A percentile compares a stretch with the other conserved stretches of the same genome.
These are phyloP conservation scores for Borealophlyctis nickersoniae DNA, from an alignment of 192 early-diverging fungal species.

Conservation along the genomic window DNA sequence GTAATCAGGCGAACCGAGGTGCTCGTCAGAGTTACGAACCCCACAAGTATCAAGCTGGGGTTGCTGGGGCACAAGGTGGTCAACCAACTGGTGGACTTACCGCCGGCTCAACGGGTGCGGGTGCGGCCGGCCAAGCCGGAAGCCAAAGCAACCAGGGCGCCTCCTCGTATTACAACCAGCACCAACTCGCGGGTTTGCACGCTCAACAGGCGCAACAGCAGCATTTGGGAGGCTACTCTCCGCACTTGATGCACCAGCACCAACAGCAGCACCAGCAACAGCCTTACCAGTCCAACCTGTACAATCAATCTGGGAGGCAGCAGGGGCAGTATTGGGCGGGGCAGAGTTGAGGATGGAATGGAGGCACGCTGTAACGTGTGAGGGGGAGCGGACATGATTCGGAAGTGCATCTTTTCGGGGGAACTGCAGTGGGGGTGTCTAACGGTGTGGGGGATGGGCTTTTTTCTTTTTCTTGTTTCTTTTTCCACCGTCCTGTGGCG, in stretches of 20 bases:
- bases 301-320: constrained; percentile 10
- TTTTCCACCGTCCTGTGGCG: not conserved
- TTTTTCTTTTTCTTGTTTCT: not conserved
- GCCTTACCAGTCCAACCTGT: constrained; percentile 1
- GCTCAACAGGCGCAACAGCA: not conserved
- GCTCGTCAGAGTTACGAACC: constrained; percentile 15
- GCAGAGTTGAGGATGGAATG: constrained; percentile 20
- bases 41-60: constrained; percentile 10
- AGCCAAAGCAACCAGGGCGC: not conserved
- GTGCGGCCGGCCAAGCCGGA: not conserved
- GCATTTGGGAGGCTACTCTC: not conserved
- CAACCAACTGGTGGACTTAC: constrained; percentile 6
- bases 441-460: too few relatives aligned
- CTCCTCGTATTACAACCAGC: constrained; percentile 31
- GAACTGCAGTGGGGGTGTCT: not conserved
- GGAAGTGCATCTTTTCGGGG: not conserved
- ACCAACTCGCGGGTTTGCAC: constrained; percentile 14
- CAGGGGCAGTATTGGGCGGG: constrained; percentile 38
- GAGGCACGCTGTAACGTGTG: not conserved
- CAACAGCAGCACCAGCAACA: constrained; percentile 14
- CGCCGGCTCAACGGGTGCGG: constrained; percentile 5
- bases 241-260: constrained; percentile 16
- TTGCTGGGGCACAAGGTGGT: not conserved
- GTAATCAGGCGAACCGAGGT: constrained; percentile 7
- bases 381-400: not conserved